Evolutionary conservation across 805 yeast genomes (phyloP).

Genomic region (Schwanniomyces yamadae): DNA sequence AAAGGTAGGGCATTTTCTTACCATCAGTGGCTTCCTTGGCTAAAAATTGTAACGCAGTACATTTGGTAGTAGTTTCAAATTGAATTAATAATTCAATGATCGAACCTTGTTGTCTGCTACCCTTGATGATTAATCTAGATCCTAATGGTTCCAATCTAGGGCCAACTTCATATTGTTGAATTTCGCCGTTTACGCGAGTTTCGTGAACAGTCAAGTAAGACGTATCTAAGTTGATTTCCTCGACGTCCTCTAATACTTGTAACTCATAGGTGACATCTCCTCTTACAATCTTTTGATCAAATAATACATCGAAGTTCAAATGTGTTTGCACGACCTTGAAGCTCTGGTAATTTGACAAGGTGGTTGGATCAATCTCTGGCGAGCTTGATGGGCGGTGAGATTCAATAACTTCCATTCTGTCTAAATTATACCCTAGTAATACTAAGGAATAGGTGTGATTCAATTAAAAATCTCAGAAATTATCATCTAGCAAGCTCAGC

Average conservation of each 20-base stretch:
- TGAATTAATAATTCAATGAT: slow-evolving; percentile 36
- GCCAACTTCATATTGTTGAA: slow-evolving; percentile 29
- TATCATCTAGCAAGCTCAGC: no score
- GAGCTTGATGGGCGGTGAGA: slow-evolving; percentile 29
- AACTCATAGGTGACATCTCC: slow-evolving; percentile 59
- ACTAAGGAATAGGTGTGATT: no score
- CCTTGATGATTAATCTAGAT: slow-evolving; percentile 45
- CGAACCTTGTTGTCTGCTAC: slow-evolving; percentile 7
- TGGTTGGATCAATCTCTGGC: slow-evolving; percentile 71
- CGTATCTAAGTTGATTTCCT: slow-evolving; percentile 61
- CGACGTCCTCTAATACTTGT: slow-evolving; percentile 22
- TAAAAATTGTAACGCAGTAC: slow-evolving; percentile 87
- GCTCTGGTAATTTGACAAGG: slow-evolving; percentile 66
- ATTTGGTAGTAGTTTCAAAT: slow-evolving; percentile 69
- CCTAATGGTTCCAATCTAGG: slow-evolving; percentile 58
- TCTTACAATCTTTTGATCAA: slow-evolving; percentile 47
- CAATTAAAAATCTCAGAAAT: no score
- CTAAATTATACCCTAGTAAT: no score
- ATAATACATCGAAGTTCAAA: slow-evolving; percentile 54
- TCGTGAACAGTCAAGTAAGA: slow-evolving; percentile 53
- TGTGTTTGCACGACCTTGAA: slow-evolving; percentile 53
- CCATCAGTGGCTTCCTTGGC: slow-evolving; percentile 75
- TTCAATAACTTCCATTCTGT: slow-evolving; percentile 11
- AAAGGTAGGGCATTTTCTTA: slow-evolving; percentile 64
- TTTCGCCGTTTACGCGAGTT: slow-evolving; percentile 43